Percentiles rank a stretch among this genome's conserved stretches.
phyloP scores from a whole-genome alignment of 225 moss, liverwort and hornwort genomes.

The Neckera pumila region DNA sequence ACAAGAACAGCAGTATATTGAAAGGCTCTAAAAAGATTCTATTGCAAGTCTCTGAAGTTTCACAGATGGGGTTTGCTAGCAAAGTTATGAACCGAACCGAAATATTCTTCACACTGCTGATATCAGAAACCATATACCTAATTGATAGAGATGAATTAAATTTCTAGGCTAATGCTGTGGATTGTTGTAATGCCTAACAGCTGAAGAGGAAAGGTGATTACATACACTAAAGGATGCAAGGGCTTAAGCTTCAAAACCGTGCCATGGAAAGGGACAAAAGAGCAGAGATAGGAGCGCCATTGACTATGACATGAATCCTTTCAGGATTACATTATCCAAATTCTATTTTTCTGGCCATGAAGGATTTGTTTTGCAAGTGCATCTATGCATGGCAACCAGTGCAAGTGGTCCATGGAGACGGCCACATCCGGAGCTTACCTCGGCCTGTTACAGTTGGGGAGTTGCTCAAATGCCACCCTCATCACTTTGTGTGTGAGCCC shows the following conservation, averaged over 20 bases:
- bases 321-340: not conserved
- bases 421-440: slow-evolving; percentile 39
- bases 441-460: slow-evolving; percentile 61
- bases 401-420: slow-evolving; percentile 72
- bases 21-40: no score
- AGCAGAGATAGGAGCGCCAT: not conserved
- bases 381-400: slow-evolving; percentile 52
- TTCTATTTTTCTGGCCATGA: not conserved
- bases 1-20: not conserved
- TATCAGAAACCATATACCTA: not conserved
- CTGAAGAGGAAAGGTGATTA: not conserved
- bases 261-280: not conserved
- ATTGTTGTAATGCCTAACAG: not conserved
- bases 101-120: not conserved
- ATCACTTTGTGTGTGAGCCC: slow-evolving; percentile 74
- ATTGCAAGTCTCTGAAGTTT: not conserved
- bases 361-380: slow-evolving; percentile 28
- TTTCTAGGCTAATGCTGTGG: not conserved
- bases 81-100: not conserved
- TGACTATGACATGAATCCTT: not conserved
- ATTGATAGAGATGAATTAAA: not conserved
- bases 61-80: not conserved
- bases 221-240: not conserved
- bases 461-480: slow-evolving; percentile 53
- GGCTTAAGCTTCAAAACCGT: not conserved